A percentile compares a stretch with the other conserved stretches of the same genome.
These are phyloP conservation scores for Chlorella vulgaris DNA, from an alignment of 139 green algal species.

Conservation along the genomic window DNA sequence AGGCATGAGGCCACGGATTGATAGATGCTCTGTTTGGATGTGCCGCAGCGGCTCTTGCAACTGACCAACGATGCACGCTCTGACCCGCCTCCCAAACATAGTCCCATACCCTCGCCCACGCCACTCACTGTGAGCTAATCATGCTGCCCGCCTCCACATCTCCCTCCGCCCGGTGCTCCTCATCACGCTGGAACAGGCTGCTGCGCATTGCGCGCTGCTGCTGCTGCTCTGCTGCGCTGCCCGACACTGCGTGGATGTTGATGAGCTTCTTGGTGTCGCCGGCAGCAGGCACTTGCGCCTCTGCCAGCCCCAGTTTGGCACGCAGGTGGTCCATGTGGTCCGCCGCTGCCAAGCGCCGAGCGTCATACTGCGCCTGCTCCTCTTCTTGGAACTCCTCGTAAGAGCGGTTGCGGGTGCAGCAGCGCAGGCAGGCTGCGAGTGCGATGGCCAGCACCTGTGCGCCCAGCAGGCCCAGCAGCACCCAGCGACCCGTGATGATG, in stretches of 20 bases:
- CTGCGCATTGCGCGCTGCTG: constrained; percentile 16
- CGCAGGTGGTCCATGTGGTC: constrained; percentile 14
- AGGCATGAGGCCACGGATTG: not conserved
- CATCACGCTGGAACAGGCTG: constrained; percentile 15
- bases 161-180: constrained; percentile 18
- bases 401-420: not conserved
- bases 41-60: too few relatives aligned
- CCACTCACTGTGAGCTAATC: constrained; percentile 4
- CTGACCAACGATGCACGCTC: too few relatives aligned
- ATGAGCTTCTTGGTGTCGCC: constrained; percentile 1
- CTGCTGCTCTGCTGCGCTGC: constrained; percentile 20
- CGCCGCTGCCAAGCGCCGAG: not conserved
- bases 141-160: constrained; percentile 29
- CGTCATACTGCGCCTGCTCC: constrained; percentile 26
- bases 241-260: constrained; percentile 9
- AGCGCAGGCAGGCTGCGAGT: constrained; percentile 13
- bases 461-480: constrained; percentile 39
- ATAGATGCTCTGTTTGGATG: too few relatives aligned
- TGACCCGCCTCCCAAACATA: too few relatives aligned
- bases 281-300: not conserved
- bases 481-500: constrained; percentile 39
- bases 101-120: too few relatives aligned
- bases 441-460: constrained; percentile 32
- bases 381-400: constrained; percentile 38
- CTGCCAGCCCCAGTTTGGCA: constrained; percentile 17